Conservation (phyloP, 208 protist genomes). For the Wallacemonas sp. region DNA sequence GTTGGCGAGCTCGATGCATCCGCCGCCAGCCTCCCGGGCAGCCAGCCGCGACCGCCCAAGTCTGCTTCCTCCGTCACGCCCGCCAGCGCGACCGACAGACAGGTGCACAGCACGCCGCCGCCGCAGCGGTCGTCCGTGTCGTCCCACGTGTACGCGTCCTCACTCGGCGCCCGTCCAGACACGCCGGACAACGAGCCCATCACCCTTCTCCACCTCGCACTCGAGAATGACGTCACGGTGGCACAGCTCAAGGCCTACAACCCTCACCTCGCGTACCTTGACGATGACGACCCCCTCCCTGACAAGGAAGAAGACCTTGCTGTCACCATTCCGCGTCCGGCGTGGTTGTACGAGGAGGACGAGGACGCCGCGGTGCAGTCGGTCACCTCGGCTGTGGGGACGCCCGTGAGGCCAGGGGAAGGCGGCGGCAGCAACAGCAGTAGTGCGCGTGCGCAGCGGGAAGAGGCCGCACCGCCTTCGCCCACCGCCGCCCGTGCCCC, state of each 20-base stretch:
- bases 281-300: constrained; percentile 22
- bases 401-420: too few relatives aligned
- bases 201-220: constrained; percentile 33
- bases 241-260: constrained; percentile 27
- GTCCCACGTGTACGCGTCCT: not conserved
- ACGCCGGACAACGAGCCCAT: constrained; percentile 31
- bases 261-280: constrained; percentile 28
- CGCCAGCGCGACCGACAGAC: too few relatives aligned
- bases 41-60: not conserved
- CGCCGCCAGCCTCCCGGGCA: not conserved
- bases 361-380: not conserved
- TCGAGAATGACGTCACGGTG: constrained; percentile 30
- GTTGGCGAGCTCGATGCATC: constrained; percentile 4
- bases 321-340: constrained; percentile 1
- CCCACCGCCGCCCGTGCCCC: too few relatives aligned
- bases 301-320: not conserved
- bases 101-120: too few relatives aligned
- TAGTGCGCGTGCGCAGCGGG: too few relatives aligned
- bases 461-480: too few relatives aligned
- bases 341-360: constrained; percentile 5
- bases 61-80: too few relatives aligned
- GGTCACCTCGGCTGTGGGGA: not conserved
- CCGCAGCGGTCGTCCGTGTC: too few relatives aligned
- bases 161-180: not conserved
- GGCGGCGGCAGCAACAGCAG: not conserved